phyloP scores from a whole-genome alignment of 495 filamentous ascomycete genomes.

The Lasiosphaeria miniovina region DNA sequence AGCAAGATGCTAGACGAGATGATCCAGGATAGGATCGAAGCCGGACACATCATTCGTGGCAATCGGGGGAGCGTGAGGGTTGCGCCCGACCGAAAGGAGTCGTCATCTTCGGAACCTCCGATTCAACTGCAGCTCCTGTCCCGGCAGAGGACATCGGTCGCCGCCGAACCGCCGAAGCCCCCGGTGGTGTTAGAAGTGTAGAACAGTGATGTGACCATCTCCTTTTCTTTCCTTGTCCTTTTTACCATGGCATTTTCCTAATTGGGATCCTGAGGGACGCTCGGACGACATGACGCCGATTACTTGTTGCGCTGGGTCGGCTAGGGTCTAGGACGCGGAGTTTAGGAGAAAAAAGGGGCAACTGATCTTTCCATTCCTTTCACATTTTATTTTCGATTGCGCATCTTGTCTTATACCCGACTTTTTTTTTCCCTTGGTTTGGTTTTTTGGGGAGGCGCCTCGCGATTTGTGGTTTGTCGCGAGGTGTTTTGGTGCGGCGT shows the following conservation, averaged over 20 bases:
- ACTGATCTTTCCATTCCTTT: background rate
- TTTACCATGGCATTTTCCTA: too few species aligned
- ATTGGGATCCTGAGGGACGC: too few species aligned
- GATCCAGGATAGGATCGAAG: slow-evolving; percentile 82
- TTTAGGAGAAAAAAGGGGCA: background rate
- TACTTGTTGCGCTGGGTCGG: too few species aligned
- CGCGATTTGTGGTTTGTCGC: too few species aligned
- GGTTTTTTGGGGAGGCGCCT: background rate
- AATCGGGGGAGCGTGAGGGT: slow-evolving; percentile 54
- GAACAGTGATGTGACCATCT: slow-evolving; percentile 8
- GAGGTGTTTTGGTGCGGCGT: too few species aligned
- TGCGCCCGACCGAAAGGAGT: slow-evolving; percentile 30
- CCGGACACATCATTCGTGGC: slow-evolving; percentile 60
- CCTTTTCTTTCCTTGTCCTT: background rate
- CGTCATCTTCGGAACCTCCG: slow-evolving; percentile 20
- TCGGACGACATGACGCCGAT: too few species aligned
- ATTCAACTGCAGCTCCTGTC: slow-evolving; percentile 37
- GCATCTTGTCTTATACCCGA: slow-evolving; percentile 27
- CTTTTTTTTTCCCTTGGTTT: slow-evolving; percentile 9
- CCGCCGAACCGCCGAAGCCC: slow-evolving; percentile 17
- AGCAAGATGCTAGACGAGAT: slow-evolving; percentile 89
- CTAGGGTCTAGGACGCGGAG: too few species aligned
- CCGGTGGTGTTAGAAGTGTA: slow-evolving; percentile 36
- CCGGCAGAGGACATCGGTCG: slow-evolving; percentile 30
- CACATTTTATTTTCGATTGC: slow-evolving; percentile 1